Base-by-base conservation (phyloP, 257 asterid genomes). In the Datura wrightii region DNA sequence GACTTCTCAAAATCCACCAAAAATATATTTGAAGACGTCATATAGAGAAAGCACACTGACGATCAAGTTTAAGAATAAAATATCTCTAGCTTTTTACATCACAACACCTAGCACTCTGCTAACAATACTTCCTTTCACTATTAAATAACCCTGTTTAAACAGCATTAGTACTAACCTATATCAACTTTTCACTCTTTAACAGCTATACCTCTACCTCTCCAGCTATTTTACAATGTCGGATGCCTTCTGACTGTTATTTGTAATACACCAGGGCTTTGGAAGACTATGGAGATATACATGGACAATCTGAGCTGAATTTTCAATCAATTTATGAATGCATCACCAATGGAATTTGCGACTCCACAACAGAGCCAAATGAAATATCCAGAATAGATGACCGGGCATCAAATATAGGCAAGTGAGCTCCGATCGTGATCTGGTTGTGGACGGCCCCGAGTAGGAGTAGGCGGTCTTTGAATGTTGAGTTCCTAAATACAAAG, bases 391-490 rank as follows among this genome's bases (percentile, higher is more conserved):
- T 10, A 24, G 52, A 48, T 72, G 65, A 76, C 65, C 24, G 18
- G 6, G 60, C 8, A 8, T 92, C 90, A 96, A 84, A 96, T 96
- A 85, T 96, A 94, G 84, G 98, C 98, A 42, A 96, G 98, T 65
- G 99, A 96, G 84, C 87, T 90, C 53, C 99, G 93, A 86, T 96
- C 98, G 37, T 83, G 97, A 50, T 95, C 95, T 14, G 98, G 98
- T 86, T 96, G 99, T 16, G 99, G 99, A 19, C 96, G 97, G 16
- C 99, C 99, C 86, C 99, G 89, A 0, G 98, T 96, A 14, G 99
- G 98, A 54, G 99, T 96, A 10, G 99, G 99, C 31, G 99, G 99
- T 88, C 99, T 90, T 91, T 96, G 99, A 88, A 93, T 96, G 86
- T 96, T 96, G 34, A 96, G 99, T 90, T 96, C 98, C 99, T 96